Base-by-base conservation (phyloP, 805 yeast species). In the Wickerhamiella australiensis region DNA sequence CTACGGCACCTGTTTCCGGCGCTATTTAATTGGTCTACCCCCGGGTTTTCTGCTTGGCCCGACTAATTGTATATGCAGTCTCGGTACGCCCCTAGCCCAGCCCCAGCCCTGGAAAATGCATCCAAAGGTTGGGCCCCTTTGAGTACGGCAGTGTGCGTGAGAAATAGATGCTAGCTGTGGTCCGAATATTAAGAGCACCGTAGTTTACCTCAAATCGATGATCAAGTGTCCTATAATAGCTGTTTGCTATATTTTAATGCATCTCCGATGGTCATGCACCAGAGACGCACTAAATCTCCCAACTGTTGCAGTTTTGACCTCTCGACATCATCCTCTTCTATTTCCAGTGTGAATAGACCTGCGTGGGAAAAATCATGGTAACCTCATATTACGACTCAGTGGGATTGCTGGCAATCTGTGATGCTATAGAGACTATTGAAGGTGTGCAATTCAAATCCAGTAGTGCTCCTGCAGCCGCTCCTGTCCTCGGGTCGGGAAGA, bases 371-470 rank as follows among this genome's bases (percentile, higher is more conserved):
- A n/a, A n/a, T 29, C 5, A 50, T 40, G 43, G 46, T 42, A 17
- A 27, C 25, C 43, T 56, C 59, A 21, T 66, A 65, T 55, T 66
- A 67, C 59, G 70, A 68, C 55, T 58, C 67, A 31, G 60, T 67
- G 31, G 70, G 69, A 38, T 55, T 67, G 48, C 60, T 67, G 48
- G 68, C 68, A 46, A 62, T 65, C 46, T 65, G 68, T 54, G 70
- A 67, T 56, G 68, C 69, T 42, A 60, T 66, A 20, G 70, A 66
- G 48, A 54, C 66, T 31, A 61, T 63, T 38, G 68, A 65, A 43
- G 66, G 65, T 33, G 56, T 65, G 29, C 58, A 61, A 4, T 56
- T 61, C 51, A 33, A 55, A 21, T 58, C 58, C 2, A 43, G 46
- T 29, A 47, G 45, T 21, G 51, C 54, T 18, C 51, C 53, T 5